These are phyloP conservation scores for Talaromyces islandicus DNA, from an alignment of 2,329 filamentous ascomycete genomes.

Conservation along the genomic window DNA sequence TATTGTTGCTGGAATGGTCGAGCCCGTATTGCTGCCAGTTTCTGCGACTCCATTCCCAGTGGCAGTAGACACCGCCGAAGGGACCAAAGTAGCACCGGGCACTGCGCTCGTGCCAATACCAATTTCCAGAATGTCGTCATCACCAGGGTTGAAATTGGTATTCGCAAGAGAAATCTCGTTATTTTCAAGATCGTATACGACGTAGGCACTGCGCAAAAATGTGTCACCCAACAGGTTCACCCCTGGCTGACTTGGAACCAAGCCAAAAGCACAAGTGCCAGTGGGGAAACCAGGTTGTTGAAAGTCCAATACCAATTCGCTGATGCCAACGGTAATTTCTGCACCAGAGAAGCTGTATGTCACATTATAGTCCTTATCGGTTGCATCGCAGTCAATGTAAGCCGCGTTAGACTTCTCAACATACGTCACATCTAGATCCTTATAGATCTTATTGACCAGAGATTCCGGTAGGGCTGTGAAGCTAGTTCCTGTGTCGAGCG, in stretches of 20 bases:
- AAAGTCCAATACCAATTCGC: constrained; percentile 51
- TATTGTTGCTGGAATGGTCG: background rate
- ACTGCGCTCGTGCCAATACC: constrained; percentile 30
- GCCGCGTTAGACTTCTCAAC: constrained; percentile 42
- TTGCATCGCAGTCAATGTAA: background rate
- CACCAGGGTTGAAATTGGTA: constrained; percentile 51
- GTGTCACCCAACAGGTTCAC: constrained; percentile 60
- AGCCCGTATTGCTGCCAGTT: background rate
- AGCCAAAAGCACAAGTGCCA: constrained; percentile 61
- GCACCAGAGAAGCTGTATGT: constrained; percentile 48
- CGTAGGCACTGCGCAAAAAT: constrained; percentile 65
- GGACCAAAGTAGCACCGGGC: background rate
- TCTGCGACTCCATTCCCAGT: constrained; percentile 4
- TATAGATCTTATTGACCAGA: background rate
- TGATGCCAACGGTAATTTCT: constrained; percentile 48
- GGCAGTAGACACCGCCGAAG: constrained; percentile 7
- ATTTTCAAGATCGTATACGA: constrained; percentile 66
- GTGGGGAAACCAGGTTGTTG: constrained; percentile 60
- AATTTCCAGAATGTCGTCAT: constrained; percentile 8
- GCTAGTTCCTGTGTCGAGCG: background rate
- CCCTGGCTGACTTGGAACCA: constrained; percentile 52
- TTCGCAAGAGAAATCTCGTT: constrained; percentile 64
- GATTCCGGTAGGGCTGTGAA: background rate
- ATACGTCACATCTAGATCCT: background rate
- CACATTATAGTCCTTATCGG: background rate